Percentiles rank a stretch among this genome's conserved stretches.
These are phyloP conservation scores for Polyporus arcularius DNA, from an alignment of 768 basidiomycete species.

Conservation along the genomic window DNA sequence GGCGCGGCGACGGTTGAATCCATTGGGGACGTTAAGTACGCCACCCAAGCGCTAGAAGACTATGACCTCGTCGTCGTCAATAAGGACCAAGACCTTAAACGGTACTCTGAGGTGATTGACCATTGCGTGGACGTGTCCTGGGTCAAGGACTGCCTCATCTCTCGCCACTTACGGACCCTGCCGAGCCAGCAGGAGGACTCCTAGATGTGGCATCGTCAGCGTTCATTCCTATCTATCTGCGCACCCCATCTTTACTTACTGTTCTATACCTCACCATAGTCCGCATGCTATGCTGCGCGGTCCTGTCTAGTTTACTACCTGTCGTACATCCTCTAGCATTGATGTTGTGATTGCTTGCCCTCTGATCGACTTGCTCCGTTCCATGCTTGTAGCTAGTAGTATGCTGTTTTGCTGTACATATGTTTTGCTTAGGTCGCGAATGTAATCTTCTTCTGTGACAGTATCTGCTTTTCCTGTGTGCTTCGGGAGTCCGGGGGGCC, in stretches of 20 bases:
- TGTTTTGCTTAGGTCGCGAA: not conserved
- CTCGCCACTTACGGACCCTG: slow-evolving; percentile 50
- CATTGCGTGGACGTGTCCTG: slow-evolving; percentile 58
- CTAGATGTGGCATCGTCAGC: too few relatives aligned
- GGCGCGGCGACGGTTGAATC: slow-evolving; percentile 75
- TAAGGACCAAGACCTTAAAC: slow-evolving; percentile 39
- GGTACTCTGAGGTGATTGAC: slow-evolving; percentile 25
- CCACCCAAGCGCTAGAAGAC: slow-evolving; percentile 34
- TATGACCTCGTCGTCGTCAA: slow-evolving; percentile 70
- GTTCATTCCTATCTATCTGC: not conserved
- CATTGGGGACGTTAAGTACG: slow-evolving; percentile 47
- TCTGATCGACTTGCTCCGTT: not conserved
- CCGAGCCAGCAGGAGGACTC: not conserved
- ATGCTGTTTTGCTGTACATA: slow-evolving; percentile 13
- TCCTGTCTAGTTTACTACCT: slow-evolving; percentile 4
- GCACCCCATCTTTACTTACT: not conserved
- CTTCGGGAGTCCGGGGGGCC: too few relatives aligned
- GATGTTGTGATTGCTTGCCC: not conserved
- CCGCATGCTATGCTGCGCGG: not conserved
- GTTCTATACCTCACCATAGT: not conserved
- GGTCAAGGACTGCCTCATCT: slow-evolving; percentile 78
- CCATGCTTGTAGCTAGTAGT: not conserved
- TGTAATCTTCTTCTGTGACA: not conserved
- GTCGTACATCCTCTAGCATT: slow-evolving; percentile 5
- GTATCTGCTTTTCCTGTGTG: not conserved